Base-by-base conservation (phyloP, 164 flowering plant species). In the Umbellularia californica region DNA sequence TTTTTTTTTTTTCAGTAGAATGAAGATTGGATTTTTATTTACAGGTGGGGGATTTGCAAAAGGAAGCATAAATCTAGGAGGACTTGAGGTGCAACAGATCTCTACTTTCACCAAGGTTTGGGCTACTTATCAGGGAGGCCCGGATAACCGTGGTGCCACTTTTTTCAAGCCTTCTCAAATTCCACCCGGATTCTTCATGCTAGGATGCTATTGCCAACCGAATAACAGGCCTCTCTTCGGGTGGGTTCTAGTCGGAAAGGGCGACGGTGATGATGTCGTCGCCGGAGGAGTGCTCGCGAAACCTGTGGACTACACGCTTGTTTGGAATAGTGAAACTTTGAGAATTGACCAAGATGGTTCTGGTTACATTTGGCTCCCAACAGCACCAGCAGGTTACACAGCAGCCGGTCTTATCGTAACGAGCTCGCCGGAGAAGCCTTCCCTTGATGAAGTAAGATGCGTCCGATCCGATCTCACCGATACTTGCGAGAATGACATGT, bases 31-130 rank as follows among this genome's bases (percentile, higher is more conserved):
- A 7, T 65, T 11, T 22, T 80, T 76, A 52, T 5, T 67, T 68
- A 27, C 73, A 91, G 96, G 94, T 30, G 85, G 69, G 5, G 97
- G 90, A 47, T 92, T 95, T 82, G 95, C 80, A 23, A 87, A 60
- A 19, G 98, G 99, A 72, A 80, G 14, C 23, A 90, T 93, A 68
- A 89, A 87, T 77, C 79, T 95, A 2, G 98, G 98, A 74, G 94
- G 91, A n/a, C 73, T 93, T 52, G 79, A 75, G 74, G 88, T 88
- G 22, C 58, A 83, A 19, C 90, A 87, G 70, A 68, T 93, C 23
- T 77, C 89, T 72, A 67, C 87, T 2, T 90, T 92, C 80, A 78
- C 58, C 70, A 90, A 89, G 79, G 74, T 95, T 20, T 95, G 97
- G 97, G 84, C 92, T 2, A 78, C 86, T 22, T 71, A 76, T 52